phyloP scores from a whole-genome alignment of 192 early-diverging fungal genomes.

The Rhizoclosmatium sp. region DNA sequence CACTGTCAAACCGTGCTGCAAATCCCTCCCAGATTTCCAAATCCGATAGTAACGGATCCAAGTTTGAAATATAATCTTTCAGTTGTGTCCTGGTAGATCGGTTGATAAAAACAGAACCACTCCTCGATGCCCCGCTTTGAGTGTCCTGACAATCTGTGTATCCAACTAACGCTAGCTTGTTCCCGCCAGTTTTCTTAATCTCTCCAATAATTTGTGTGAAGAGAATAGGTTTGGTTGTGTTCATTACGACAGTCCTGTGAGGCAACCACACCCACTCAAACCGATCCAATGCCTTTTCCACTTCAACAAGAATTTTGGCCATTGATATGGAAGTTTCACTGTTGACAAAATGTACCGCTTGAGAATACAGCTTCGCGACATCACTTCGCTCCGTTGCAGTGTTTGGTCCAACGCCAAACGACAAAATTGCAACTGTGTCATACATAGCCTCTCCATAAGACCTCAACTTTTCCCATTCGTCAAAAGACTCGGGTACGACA shows the following conservation, averaged over 20 bases:
- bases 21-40: background rate
- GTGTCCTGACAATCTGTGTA: background rate
- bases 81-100: background rate
- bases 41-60: background rate
- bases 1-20: background rate
- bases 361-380: background rate
- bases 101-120: background rate
- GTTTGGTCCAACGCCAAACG: background rate
- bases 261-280: slow-evolving; percentile 22
- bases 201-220: background rate
- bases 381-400: background rate
- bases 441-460: background rate
- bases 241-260: background rate
- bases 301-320: background rate
- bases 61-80: background rate
- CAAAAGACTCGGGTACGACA: background rate
- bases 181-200: background rate
- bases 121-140: background rate
- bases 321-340: background rate
- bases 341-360: background rate
- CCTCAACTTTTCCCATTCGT: background rate
- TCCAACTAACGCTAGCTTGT: background rate
- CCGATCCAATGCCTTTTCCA: background rate
- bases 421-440: slow-evolving; percentile 5
- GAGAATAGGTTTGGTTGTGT: background rate